A percentile compares a stretch with the other conserved stretches of the same genome.
Conservation (phyloP, 371 early-diverging fungal species). For the Synchytrium microbalum region DNA sequence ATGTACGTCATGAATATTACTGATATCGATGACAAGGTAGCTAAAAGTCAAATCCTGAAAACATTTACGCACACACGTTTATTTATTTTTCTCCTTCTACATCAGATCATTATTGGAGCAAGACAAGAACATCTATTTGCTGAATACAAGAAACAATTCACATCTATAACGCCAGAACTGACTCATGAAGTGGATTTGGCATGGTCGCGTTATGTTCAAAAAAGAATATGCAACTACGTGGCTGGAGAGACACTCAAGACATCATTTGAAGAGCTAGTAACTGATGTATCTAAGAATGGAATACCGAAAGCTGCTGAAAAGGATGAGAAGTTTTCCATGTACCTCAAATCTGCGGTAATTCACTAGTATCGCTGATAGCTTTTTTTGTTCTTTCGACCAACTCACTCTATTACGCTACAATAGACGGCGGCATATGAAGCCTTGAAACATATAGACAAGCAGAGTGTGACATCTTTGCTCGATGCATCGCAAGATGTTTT, state of each 20-base stretch:
- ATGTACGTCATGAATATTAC: constrained; percentile 98
- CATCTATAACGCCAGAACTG: constrained; percentile 10
- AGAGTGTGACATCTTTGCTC: constrained; percentile 14
- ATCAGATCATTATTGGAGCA: constrained; percentile 85
- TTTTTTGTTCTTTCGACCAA: constrained; percentile 13
- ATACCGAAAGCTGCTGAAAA: constrained; percentile 15
- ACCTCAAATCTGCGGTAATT: constrained; percentile 51
- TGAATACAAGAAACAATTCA: constrained; percentile 28
- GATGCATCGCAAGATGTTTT: constrained; percentile 25
- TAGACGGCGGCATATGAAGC: not conserved
- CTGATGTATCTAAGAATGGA: constrained; percentile 1
- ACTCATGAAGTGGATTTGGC: constrained; percentile 34
- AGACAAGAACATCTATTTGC: constrained; percentile 79
- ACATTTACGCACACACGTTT: too few species aligned
- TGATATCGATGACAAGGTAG: constrained; percentile 98
- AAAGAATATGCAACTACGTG: constrained; percentile 44
- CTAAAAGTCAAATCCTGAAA: not conserved
- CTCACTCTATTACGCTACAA: not conserved
- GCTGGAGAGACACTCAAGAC: not conserved
- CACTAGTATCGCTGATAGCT: constrained; percentile 31
- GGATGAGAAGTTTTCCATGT: constrained; percentile 69
- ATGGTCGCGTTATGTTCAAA: constrained; percentile 50
- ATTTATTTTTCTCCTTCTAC: too few species aligned
- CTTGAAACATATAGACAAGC: not conserved
- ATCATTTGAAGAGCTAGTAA: not conserved